Evolutionary conservation across 208 protist species (phyloP), one percentile per base, ranked within the genome.

Genomic region (Leishmania gerbilli): DNA sequence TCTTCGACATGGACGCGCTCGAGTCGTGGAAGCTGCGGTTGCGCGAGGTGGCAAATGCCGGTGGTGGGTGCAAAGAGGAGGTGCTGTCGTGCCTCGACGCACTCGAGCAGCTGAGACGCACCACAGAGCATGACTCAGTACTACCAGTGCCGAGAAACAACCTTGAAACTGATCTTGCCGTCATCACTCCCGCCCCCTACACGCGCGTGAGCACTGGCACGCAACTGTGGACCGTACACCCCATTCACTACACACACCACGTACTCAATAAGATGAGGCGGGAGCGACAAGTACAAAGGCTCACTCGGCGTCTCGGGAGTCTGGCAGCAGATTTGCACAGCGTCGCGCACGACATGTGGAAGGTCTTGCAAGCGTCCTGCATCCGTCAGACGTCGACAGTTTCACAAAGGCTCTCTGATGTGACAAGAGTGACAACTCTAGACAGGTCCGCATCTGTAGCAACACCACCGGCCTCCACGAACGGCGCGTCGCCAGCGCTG

Each of bases 161-260:
- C 72, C 40, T 17, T 49, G 37, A 31, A n/a, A 47, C 2, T 4
- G 19, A 53, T 53, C 31, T 42, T 15, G 53, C 72, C 19, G 47
- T 7, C 6, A 17, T 31, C 4, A 19, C 53, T n/a, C 8, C 49
- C 7, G 21, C 31, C 53, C 15, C 19, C 17, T 4, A 2, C 17
- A 34, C 45, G n/a, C 80, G 85, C 68, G 42, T 45, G 34, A 76
- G 51, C 49, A n/a, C 37, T 40, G 45, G 76, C 24, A 93, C 88
- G 47, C 90, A 93, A 77, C 77, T 91, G 49, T 83, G 77, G 62
- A 90, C 90, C 3, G 84, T 87, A 15, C 85, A 81, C 34, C 74
- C 64, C 21, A 80, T 82, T 5, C 81, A 82, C 75, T 77, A 91
- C 77, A 84, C 87, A 27, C 71, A 81, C 34, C 82, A 93, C 76